Conservation (phyloP, 805 yeast species). For the Candida xyloterini region DNA sequence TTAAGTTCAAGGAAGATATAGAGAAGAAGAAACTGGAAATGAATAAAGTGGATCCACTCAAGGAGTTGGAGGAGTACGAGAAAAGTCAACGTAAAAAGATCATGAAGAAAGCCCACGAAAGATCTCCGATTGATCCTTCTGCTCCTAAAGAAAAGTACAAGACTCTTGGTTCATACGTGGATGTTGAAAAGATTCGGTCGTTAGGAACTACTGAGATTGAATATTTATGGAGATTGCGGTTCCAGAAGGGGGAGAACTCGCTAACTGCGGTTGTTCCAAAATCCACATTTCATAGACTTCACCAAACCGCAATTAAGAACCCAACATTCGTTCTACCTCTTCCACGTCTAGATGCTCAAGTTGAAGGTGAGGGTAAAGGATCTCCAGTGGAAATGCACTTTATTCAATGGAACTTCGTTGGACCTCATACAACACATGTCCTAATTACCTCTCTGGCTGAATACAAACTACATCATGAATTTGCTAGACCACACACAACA, state of each 20-base stretch:
- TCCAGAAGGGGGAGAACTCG: slow-evolving; percentile 54
- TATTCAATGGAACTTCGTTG: slow-evolving; percentile 91
- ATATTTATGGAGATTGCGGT: slow-evolving; percentile 85
- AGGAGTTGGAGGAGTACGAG: slow-evolving; percentile 55
- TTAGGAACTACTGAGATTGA: slow-evolving; percentile 66
- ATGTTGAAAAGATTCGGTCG: slow-evolving; percentile 57
- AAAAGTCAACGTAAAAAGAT: slow-evolving; percentile 21
- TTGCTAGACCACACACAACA: slow-evolving; percentile 93
- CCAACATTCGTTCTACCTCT: slow-evolving; percentile 90
- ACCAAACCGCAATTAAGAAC: slow-evolving; percentile 61
- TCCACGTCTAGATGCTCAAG: slow-evolving; percentile 56
- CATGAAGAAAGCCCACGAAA: slow-evolving; percentile 25
- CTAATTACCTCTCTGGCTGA: slow-evolving; percentile 90
- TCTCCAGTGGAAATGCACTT: slow-evolving; percentile 74
- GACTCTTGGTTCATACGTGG: slow-evolving; percentile 67
- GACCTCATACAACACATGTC: slow-evolving; percentile 80
- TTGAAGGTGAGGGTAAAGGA: slow-evolving; percentile 30
- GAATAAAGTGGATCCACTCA: slow-evolving; percentile 64
- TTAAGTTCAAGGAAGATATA: slow-evolving; percentile 59
- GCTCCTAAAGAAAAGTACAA: slow-evolving; percentile 53
- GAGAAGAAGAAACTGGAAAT: slow-evolving; percentile 53
- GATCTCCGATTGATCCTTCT: slow-evolving; percentile 37
- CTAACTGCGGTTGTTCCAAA: slow-evolving; percentile 63
- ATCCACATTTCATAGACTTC: slow-evolving; percentile 60
- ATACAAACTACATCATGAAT: slow-evolving; percentile 85